A percentile compares a stretch with the other conserved stretches of the same genome.
phyloP scores from a whole-genome alignment of 805 yeast species.

The Scheffersomyces stipitis region DNA sequence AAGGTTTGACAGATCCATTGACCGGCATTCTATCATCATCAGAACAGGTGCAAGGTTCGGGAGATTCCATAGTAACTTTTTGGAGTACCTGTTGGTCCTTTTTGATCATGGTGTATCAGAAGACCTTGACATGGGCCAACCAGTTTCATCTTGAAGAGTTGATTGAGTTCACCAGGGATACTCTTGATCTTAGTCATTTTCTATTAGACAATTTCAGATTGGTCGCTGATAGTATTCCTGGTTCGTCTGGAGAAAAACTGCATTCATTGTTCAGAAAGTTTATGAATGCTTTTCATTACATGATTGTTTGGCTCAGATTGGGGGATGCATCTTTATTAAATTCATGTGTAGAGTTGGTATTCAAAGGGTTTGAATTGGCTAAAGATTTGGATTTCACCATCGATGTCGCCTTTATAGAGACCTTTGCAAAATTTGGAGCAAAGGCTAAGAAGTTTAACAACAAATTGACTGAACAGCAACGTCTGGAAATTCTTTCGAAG shows the following conservation, averaged over 20 bases:
- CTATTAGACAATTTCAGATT: conserved; percentile 65
- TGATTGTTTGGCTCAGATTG: conserved; percentile 78
- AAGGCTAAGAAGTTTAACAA: conserved; percentile 68
- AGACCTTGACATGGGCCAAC: conserved; percentile 76
- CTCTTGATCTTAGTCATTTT: conserved; percentile 71
- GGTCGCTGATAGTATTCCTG: conserved; percentile 18
- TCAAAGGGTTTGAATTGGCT: conserved; percentile 65
- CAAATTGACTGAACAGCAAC: conserved; percentile 66
- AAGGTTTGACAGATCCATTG: conserved; percentile 64
- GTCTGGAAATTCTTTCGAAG: conserved; percentile 58
- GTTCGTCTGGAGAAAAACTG: conserved; percentile 6
- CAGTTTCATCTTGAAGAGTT: conserved; percentile 54
- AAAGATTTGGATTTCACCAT: conserved; percentile 50
- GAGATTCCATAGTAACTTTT: conserved; percentile 33
- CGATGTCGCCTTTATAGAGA: conserved; percentile 51
- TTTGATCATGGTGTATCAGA: conserved; percentile 62
- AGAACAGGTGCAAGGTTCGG: conserved; percentile 2
- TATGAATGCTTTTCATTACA: conserved; percentile 61
- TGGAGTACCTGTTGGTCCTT: conserved; percentile 80
- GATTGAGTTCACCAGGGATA: conserved; percentile 83
- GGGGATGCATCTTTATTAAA: conserved; percentile 74
- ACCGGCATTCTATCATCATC: conserved; percentile 48
- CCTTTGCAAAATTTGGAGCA: conserved; percentile 63
- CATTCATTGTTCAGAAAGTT: conserved; percentile 48
- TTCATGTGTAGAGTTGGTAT: conserved; percentile 71